phyloP scores from a whole-genome alignment of 768 basidiomycete species.

The Boletales sp. region DNA sequence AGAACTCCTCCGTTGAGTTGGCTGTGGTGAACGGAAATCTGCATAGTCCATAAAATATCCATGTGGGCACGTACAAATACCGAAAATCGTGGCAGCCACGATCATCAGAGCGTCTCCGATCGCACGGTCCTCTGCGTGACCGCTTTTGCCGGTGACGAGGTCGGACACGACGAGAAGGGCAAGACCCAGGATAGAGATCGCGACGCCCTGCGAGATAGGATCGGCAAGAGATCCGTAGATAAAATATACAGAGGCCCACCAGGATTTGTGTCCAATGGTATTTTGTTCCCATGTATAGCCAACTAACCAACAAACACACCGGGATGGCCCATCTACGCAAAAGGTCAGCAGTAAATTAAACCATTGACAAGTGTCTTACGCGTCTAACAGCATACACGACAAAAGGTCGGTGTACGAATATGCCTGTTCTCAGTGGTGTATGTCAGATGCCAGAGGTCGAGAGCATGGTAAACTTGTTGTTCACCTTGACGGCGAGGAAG shows the following conservation, averaged over 20 bases:
- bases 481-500: conserved; percentile 75
- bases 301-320: conserved; percentile 75
- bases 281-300: conserved; percentile 71
- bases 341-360: neutral
- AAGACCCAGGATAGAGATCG: conserved; percentile 68
- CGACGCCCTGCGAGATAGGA: conserved; percentile 49
- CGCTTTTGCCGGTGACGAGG: conserved; percentile 70
- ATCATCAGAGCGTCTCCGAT: conserved; percentile 86
- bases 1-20: conserved; percentile 85
- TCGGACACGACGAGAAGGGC: conserved; percentile 80
- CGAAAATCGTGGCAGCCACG: conserved; percentile 79
- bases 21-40: conserved; percentile 40
- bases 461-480: neutral
- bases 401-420: conserved; percentile 82
- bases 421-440: conserved; percentile 40
- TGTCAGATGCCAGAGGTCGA: neutral
- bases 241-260: conserved; percentile 34
- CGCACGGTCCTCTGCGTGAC: conserved; percentile 54
- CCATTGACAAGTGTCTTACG: conserved; percentile 40
- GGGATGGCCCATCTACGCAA: conserved; percentile 78
- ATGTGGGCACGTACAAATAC: conserved; percentile 57
- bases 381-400: conserved; percentile 89
- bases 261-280: conserved; percentile 84
- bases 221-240: neutral
- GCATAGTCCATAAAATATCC: neutral